Conservation (phyloP, 495 filamentous ascomycete species). For the Amniculicola lignicola region DNA sequence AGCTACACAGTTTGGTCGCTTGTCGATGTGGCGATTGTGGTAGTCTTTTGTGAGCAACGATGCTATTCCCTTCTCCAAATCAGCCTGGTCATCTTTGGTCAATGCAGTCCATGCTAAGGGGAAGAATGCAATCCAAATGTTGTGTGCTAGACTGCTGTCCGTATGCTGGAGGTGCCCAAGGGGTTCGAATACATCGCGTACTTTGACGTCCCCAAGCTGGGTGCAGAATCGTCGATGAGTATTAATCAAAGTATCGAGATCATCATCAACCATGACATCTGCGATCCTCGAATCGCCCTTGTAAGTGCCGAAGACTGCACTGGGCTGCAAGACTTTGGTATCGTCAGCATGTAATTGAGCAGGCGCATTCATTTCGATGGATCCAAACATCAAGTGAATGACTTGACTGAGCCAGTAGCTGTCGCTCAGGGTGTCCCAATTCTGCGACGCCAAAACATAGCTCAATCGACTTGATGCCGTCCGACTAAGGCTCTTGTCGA, state of each 20-base stretch:
- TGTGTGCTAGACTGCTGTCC: slow-evolving; percentile 71
- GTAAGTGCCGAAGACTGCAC: slow-evolving; percentile 65
- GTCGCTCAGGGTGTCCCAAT: slow-evolving; percentile 92
- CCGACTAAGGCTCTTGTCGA: slow-evolving; percentile 84
- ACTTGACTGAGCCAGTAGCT: slow-evolving; percentile 97
- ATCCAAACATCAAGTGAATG: slow-evolving; percentile 83
- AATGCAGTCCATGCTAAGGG: slow-evolving; percentile 89
- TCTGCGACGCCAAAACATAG: slow-evolving; percentile 88
- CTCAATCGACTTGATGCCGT: slow-evolving; percentile 79
- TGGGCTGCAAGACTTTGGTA: slow-evolving; percentile 69
- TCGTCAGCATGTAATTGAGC: slow-evolving; percentile 78
- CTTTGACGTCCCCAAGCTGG: slow-evolving; percentile 78
- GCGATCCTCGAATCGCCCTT: slow-evolving; percentile 69
- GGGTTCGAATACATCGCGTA: slow-evolving; percentile 84
- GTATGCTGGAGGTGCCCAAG: slow-evolving; percentile 93
- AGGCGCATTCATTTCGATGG: slow-evolving; percentile 75
- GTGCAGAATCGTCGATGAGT: slow-evolving; percentile 75
- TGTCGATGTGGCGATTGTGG: slow-evolving; percentile 88
- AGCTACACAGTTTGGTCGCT: slow-evolving; percentile 89
- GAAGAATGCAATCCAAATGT: slow-evolving; percentile 88
- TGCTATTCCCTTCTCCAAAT: slow-evolving; percentile 85
- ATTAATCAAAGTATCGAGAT: slow-evolving; percentile 74
- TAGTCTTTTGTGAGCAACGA: slow-evolving; percentile 88
- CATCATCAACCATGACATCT: slow-evolving; percentile 71
- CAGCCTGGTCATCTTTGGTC: slow-evolving; percentile 80